A percentile compares a stretch with the other conserved stretches of the same genome.
These are phyloP conservation scores for Penicillium cinerascens DNA, from an alignment of 495 filamentous ascomycete species.

Conservation along the genomic window DNA sequence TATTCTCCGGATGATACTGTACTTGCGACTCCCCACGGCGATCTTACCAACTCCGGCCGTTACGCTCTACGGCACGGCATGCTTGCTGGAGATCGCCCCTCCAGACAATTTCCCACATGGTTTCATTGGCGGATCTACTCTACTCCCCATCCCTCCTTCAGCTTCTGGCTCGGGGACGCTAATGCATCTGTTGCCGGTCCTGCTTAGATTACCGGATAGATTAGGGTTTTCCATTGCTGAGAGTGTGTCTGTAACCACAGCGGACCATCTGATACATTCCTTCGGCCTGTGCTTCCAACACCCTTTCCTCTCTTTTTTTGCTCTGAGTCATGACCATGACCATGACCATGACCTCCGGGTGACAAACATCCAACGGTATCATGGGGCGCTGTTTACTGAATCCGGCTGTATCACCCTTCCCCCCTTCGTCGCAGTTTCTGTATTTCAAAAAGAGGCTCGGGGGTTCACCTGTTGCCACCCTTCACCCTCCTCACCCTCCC, in stretches of 20 bases:
- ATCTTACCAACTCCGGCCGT: conserved; percentile 17
- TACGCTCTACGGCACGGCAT: conserved; percentile 9
- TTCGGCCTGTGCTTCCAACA: conserved; percentile 13
- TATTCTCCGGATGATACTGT: background rate
- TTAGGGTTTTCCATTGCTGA: conserved; percentile 17
- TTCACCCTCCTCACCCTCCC: background rate
- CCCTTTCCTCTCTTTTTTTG: background rate
- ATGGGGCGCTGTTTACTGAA: conserved; percentile 24
- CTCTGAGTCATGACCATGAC: conserved; percentile 37
- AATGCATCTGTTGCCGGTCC: conserved; percentile 8
- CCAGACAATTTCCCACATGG: conserved; percentile 13
- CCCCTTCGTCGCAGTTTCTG: conserved; percentile 22
- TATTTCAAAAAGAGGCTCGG: conserved; percentile 18
- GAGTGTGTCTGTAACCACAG: conserved; percentile 24
- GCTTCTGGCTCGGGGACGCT: conserved; percentile 9
- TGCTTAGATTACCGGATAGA: conserved; percentile 7
- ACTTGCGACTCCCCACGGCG: conserved; percentile 8
- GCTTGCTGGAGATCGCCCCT: conserved; percentile 14
- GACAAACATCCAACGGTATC: conserved; percentile 35
- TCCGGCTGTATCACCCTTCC: conserved; percentile 34
- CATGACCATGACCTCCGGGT: conserved; percentile 23
- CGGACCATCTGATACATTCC: conserved; percentile 45
- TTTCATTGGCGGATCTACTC: conserved; percentile 25
- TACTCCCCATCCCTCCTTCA: background rate
- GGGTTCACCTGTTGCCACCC: conserved; percentile 23